Evolutionary conservation across 257 asterid genomes (phyloP), one percentile per base, ranked within the genome.

Genomic region (Sherardia arvensis): DNA sequence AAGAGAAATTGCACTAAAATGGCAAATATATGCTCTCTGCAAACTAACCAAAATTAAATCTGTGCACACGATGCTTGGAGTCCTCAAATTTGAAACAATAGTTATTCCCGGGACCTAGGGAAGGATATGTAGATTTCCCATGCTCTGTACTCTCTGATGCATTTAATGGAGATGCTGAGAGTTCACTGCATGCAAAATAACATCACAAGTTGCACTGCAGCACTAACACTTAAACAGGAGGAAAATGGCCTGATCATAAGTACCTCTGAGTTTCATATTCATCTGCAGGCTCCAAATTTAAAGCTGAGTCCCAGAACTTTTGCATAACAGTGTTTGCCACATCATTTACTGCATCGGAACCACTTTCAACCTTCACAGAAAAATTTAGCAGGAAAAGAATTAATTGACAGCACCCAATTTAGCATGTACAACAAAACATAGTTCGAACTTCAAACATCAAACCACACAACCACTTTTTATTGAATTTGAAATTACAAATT

Each of bases 241-340:
- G 56, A 45, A 71, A 61, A 34, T 25, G 15, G 47, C 9, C 33
- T 17, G 11, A 49, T 45, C 11, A 18, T 7, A 5, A 5, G 61
- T 61, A 86, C 98, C 98, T 91, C 30, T 74, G 87, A 1, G 91
- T 73, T 54, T 91, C 98, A 75, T 45, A 88, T 75, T 91, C 96
- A 67, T 91, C 98, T 33, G 89, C 71, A 40, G 95, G 80, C 64
- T 91, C 98, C 77, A 85, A 69, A 81, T 85, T 83, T 30, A 88
- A 82, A 34, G 98, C 96, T 18, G 96, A 88, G 81, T 88, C 98
- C 96, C 96, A 91, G 81, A 91, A 91, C 78, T 88, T 91, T 80
- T 91, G 98, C 95, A 91, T 86, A 69, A 85, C 86, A 28, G 95
- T 78, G 69, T 77, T 85, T 73, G 95, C 84, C 28, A 77, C 85